Percentiles rank a stretch among this genome's conserved stretches.
These are phyloP conservation scores for Truncatella angustata DNA, from an alignment of 2,329 filamentous ascomycete species.

Conservation along the genomic window DNA sequence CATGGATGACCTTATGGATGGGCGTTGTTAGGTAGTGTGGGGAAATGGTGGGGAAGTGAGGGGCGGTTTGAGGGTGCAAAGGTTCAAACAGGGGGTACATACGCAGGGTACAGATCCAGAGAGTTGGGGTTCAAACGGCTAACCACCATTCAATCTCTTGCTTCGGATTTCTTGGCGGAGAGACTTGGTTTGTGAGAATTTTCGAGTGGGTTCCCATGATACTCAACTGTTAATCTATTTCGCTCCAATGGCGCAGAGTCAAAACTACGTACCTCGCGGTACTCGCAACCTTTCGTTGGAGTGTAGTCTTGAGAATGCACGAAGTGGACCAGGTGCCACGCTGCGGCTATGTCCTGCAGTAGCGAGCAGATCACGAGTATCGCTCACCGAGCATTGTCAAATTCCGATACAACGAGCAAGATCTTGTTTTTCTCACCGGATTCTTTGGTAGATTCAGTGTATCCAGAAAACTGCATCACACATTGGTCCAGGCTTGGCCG, in stretches of 20 bases:
- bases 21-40: not conserved
- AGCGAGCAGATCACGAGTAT: not conserved
- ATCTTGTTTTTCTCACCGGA: no score
- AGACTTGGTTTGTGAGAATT: constrained; percentile 1
- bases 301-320: not conserved
- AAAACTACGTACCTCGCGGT: not conserved
- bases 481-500: not conserved
- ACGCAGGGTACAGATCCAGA: not conserved
- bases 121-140: not conserved
- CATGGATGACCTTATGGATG: not conserved
- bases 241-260: not conserved
- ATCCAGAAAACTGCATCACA: not conserved
- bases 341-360: not conserved
- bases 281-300: not conserved
- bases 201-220: constrained; percentile 1
- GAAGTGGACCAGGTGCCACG: not conserved
- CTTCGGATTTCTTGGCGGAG: not conserved
- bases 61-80: not conserved
- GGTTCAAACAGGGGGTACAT: not conserved
- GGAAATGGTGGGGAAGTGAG: not conserved
- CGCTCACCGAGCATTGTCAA: no score
- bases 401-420: no score
- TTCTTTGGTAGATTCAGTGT: no score
- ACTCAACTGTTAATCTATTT: constrained; percentile 1
- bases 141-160: not conserved